Conservation (phyloP, 2,329 filamentous ascomycete species). For the Paecilomyces niveus region DNA sequence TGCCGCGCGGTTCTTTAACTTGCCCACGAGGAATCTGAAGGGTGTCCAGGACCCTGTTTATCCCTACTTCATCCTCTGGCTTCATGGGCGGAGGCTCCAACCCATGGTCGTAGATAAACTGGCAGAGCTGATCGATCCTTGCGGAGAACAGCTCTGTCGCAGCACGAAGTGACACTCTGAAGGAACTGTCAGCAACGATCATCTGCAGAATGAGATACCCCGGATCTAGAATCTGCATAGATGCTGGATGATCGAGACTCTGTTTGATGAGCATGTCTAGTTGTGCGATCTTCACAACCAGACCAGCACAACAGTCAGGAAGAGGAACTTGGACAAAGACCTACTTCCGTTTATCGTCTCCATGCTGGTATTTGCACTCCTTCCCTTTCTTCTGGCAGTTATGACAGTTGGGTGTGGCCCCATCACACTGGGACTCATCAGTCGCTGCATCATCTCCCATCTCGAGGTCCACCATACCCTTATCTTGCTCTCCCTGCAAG, state of each 20-base stretch:
- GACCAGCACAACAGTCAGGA: neutral
- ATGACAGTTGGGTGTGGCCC: conserved; percentile 28
- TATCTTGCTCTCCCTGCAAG: conserved; percentile 40
- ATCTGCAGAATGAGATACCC: neutral
- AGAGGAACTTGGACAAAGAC: conserved; percentile 8
- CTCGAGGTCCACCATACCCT: conserved; percentile 22
- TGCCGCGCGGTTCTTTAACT: conserved; percentile 5
- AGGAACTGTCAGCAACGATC: conserved; percentile 6
- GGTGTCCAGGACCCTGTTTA: conserved; percentile 32
- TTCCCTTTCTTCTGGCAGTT: conserved; percentile 33
- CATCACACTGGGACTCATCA: conserved; percentile 24
- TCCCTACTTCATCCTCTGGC: conserved; percentile 28
- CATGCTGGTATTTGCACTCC: conserved; percentile 32
- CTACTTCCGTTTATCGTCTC: conserved; percentile 34
- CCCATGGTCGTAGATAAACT: conserved; percentile 36
- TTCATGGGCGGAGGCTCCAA: conserved; percentile 34
- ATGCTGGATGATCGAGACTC: neutral
- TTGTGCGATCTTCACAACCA: neutral
- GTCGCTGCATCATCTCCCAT: neutral
- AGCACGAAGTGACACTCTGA: conserved; percentile 28
- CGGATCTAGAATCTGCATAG: neutral
- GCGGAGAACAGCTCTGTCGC: conserved; percentile 31
- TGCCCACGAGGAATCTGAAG: conserved; percentile 24
- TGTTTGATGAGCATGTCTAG: neutral
- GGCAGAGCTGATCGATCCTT: conserved; percentile 30